These are phyloP conservation scores for Neurospora sp. DNA, from an alignment of 495 filamentous ascomycete genomes.

Conservation along the genomic window DNA sequence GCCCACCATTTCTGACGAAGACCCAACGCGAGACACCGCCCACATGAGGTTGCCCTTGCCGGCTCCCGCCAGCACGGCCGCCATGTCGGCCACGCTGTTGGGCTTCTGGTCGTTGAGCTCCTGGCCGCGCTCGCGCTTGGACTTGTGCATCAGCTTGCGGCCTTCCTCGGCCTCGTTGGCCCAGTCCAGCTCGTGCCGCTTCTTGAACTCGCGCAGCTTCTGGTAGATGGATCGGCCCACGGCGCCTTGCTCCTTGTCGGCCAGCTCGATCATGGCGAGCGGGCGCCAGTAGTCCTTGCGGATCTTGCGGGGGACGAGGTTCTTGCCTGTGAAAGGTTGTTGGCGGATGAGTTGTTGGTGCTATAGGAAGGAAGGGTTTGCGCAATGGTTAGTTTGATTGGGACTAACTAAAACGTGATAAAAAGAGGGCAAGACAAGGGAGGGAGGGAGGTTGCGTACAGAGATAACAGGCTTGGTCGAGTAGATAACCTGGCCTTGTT, in stretches of 20 bases:
- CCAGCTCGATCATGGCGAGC: slow-evolving; percentile 66
- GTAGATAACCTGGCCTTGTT: slow-evolving; percentile 75
- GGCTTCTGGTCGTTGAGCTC: slow-evolving; percentile 78
- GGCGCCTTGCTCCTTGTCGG: slow-evolving; percentile 30
- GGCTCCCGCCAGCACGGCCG: slow-evolving; percentile 54
- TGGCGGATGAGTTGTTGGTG: slow-evolving; percentile 61
- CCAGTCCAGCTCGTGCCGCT: slow-evolving; percentile 58
- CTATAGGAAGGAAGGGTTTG: slow-evolving; percentile 26
- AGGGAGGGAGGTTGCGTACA: slow-evolving; percentile 35
- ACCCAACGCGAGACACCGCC: slow-evolving; percentile 23
- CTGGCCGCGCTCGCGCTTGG: slow-evolving; percentile 45
- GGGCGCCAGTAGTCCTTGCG: slow-evolving; percentile 91
- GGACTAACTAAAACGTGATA: background rate
- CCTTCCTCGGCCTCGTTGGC: slow-evolving; percentile 25
- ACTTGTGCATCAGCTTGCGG: slow-evolving; percentile 36
- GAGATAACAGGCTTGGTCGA: slow-evolving; percentile 59
- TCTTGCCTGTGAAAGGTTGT: slow-evolving; percentile 82
- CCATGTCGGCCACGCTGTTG: slow-evolving; percentile 80
- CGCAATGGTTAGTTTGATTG: slow-evolving; percentile 1
- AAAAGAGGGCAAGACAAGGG: background rate
- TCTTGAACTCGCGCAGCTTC: slow-evolving; percentile 72
- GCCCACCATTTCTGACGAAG: slow-evolving; percentile 20
- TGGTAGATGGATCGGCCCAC: slow-evolving; percentile 68
- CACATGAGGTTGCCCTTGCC: slow-evolving; percentile 39
- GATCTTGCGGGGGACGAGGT: slow-evolving; percentile 64